Evolutionary conservation across 345 rosid genomes (phyloP).

Genomic region (Conringia planisiliqua): DNA sequence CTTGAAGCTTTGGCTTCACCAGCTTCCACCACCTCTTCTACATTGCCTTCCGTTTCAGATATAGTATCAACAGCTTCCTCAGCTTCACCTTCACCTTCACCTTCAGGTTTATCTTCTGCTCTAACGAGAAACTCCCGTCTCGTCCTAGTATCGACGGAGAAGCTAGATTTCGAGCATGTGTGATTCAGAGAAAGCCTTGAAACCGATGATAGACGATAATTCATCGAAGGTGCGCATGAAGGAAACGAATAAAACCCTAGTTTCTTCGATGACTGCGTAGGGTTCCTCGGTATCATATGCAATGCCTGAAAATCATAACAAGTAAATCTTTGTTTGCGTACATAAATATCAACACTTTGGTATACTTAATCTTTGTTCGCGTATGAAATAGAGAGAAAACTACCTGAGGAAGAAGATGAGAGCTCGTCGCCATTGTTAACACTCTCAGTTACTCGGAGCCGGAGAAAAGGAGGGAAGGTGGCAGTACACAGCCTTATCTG

Average conservation of each 20-base stretch:
- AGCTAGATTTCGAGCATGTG: slow-evolving; percentile 27
- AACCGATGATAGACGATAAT: slow-evolving; percentile 28
- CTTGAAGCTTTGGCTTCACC: slow-evolving; percentile 40
- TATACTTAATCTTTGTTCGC: neutral
- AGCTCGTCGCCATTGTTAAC: slow-evolving; percentile 44
- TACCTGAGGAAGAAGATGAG: slow-evolving; percentile 66
- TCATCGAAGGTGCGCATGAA: slow-evolving; percentile 31
- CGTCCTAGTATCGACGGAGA: slow-evolving; percentile 24
- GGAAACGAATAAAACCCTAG: slow-evolving; percentile 46
- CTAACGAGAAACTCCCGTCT: slow-evolving; percentile 48
- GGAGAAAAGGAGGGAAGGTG: neutral
- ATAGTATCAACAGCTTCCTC: slow-evolving; percentile 28
- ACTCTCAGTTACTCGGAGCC: slow-evolving; percentile 5
- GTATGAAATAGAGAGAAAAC: neutral
- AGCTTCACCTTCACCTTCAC: slow-evolving; percentile 34
- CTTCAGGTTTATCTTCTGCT: slow-evolving; percentile 49
- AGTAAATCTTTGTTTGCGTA: too few species aligned
- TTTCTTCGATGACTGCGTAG: slow-evolving; percentile 38
- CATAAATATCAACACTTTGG: neutral
- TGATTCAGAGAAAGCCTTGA: slow-evolving; percentile 39
- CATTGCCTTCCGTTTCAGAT: neutral
- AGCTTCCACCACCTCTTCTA: slow-evolving; percentile 6
- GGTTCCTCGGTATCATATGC: slow-evolving; percentile 46
- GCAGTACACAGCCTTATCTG: slow-evolving; percentile 28
- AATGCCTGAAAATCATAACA: slow-evolving; percentile 39